Evolutionary conservation across 306 rosid genomes (phyloP), one percentile per base, ranked within the genome.

Genomic region (Phaseolus lunatus): DNA sequence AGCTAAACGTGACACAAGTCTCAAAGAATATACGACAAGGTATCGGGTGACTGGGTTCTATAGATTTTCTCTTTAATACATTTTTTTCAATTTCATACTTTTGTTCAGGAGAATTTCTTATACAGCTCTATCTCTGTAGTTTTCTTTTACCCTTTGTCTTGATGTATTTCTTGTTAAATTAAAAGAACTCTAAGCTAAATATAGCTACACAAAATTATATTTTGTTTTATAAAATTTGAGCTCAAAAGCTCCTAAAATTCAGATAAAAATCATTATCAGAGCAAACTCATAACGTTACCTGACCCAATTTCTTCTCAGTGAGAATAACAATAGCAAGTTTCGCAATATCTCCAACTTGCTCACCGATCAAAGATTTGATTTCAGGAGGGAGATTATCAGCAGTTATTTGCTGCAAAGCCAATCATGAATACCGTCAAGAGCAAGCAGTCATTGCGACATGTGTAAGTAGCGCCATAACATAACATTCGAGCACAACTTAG

Each of bases 381-480:
- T 85, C 84, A 3, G 86, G 64, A 79, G 72, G 78, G 31, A 93
- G 89, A 86, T 84, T 80, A 80, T 87, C 90, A 0, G 87, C 85
- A 29, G 92, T 81, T 41, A 93, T 67, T 85, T 91, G 95, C 98
- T 93, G 89, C 84, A 88, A 81, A 58, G 78, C 63, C 70, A 81
- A 63, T 43, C 9, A 76, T 12, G 58, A 24, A 52, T 20, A 67
- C 19, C 49, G 35, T 33, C 18, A 78, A 66, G 23, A 75, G 37
- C 33, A 72, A 79, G 33, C 48, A 7, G 26, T 22, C 35, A 15
- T 37, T 9, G 54, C 57, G 5, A 67, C 48, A 1, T 24, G 54
- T 18, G 45, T 39, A 45, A 68, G 12, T 11, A 37, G 48, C 4
- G 59, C 3, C 11, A 52, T 48, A 44, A 43, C 11, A 26, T 37